phyloP scores from a whole-genome alignment of 495 filamentous ascomycete genomes.

The Thozetella sp. region DNA sequence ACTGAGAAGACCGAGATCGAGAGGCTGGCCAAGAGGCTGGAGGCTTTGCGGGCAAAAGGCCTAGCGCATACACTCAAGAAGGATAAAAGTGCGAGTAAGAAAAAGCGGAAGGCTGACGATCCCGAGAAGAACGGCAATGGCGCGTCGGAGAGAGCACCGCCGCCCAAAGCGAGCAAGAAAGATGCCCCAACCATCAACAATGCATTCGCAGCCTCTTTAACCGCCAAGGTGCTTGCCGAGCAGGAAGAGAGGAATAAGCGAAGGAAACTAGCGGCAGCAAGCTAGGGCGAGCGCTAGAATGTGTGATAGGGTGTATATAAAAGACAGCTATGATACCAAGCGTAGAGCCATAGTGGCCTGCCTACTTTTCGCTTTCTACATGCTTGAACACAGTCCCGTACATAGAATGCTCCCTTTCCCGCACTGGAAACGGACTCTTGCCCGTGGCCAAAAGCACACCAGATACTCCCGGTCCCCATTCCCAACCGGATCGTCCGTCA shows the following conservation, averaged over 20 bases:
- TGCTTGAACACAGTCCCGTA: not conserved
- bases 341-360: not conserved
- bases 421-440: too few species aligned
- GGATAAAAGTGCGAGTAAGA: constrained; percentile 73
- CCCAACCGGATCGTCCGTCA: too few species aligned
- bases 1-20: constrained; percentile 71
- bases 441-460: too few species aligned
- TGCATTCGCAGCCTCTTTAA: constrained; percentile 78
- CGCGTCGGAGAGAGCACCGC: constrained; percentile 18
- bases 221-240: constrained; percentile 82
- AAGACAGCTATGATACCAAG: not conserved
- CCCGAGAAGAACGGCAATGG: constrained; percentile 25
- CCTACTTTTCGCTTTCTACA: not conserved
- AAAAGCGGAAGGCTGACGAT: constrained; percentile 51
- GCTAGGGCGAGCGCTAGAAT: not conserved
- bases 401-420: not conserved
- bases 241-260: constrained; percentile 81
- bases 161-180: constrained; percentile 27
- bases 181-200: constrained; percentile 70
- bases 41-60: constrained; percentile 66
- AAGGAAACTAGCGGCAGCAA: constrained; percentile 58
- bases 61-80: constrained; percentile 92
- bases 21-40: constrained; percentile 62
- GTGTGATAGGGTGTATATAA: not conserved
- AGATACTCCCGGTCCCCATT: too few species aligned